Conservation (phyloP, 495 filamentous ascomycete species). For the Aspergillus asperescens region DNA sequence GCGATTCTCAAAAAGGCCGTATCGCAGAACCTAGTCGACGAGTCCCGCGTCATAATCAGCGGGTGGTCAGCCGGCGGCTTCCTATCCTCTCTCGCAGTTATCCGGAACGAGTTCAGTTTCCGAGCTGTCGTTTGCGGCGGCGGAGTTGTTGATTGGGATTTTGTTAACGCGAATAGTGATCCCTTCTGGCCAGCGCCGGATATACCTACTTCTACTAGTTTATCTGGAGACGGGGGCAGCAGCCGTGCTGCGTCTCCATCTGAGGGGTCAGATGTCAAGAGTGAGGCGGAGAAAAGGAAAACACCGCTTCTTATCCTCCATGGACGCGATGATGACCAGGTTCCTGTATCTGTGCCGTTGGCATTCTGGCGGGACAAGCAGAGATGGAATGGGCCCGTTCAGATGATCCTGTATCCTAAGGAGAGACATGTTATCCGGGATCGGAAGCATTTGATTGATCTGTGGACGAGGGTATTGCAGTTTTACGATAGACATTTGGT, state of each 20-base stretch:
- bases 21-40: neutral
- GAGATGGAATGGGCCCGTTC: slow-evolving; percentile 4
- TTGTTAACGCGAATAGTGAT: neutral
- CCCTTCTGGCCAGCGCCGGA: neutral
- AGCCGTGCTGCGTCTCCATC: neutral
- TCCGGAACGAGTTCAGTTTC: slow-evolving; percentile 5
- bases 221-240: neutral
- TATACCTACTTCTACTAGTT: neutral
- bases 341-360: slow-evolving; percentile 1
- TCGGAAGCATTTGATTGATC: neutral
- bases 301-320: slow-evolving; percentile 3
- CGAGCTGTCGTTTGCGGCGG: slow-evolving; percentile 4
- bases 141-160: neutral
- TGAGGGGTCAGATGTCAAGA: neutral
- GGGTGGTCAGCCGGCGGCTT: slow-evolving; percentile 1
- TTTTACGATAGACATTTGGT: neutral
- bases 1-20: slow-evolving; percentile 1
- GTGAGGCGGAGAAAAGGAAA: neutral
- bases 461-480: slow-evolving; percentile 2
- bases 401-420: slow-evolving; percentile 7
- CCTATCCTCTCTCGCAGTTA: slow-evolving; percentile 2
- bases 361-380: slow-evolving; percentile 5
- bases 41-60: slow-evolving; percentile 5
- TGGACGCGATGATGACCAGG: neutral
- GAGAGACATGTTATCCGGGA: slow-evolving; percentile 4